Evolutionary conservation across 768 basidiomycete species (phyloP), one percentile per base, ranked within the genome.

Genomic region (Grammothele lineata): DNA sequence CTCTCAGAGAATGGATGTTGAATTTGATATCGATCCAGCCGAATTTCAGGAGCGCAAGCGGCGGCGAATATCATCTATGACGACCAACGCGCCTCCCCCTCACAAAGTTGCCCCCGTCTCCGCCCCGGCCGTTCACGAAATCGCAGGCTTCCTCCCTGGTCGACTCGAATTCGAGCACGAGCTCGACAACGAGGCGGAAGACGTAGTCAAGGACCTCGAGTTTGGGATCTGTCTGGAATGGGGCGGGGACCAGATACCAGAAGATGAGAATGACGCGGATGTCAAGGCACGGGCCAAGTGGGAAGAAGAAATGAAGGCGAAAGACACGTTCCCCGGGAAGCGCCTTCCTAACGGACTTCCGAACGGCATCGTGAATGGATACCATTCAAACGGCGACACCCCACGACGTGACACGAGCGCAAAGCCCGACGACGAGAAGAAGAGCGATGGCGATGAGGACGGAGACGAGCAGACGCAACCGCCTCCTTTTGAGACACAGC

Each of bases 161-260:
- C 84, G 95, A n/a, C 75, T 99, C 27, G 95, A 99, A 66, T 99
- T 99, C 62, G 95, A 99, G 62, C 93, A 94, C 57, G 95, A 99
- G 66, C 70, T 92, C 4, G 94, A 97, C 61, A 96, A 99, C 63
- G 95, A 99, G 42, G 95, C 95, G 0, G 95, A 99, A 62, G 86
- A 94, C 58, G 67, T 91, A 2, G 86, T 97, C 54, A 98, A 97
- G 66, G 92, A 97, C 62, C 73, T 99, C 53, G 94, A 98, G 62
- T 97, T 97, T 57, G 95, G 91, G 2, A 69, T 93, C n/a, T 91
- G 91, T 50, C 72, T 78, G 18, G 77, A 82, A 25, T 95, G 81
- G 61, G 93, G 87, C 1, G 96, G 95, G 2, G 89, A 90, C 58
- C 72, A 85, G 55, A 83, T 85, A 44, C 68, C 74, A 2, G 87